Conservation (phyloP, 192 early-diverging fungal genomes). For the Mortierella alpina region DNA sequence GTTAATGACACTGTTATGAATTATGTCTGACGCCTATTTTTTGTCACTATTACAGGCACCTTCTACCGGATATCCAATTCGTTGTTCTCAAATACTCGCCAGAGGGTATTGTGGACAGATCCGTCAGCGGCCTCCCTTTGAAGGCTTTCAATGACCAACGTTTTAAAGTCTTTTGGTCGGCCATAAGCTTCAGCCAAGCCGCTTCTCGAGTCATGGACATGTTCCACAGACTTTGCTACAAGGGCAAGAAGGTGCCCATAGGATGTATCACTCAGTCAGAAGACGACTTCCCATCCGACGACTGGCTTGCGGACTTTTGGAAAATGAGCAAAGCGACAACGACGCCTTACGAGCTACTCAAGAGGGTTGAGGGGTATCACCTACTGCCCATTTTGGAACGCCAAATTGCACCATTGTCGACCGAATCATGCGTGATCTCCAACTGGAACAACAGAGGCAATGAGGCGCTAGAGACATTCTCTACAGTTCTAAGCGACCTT, state of each 20-base stretch:
- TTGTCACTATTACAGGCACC: neutral
- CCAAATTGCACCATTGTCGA: conserved; percentile 11
- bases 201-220: neutral
- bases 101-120: conserved; percentile 9
- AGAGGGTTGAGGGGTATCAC: neutral
- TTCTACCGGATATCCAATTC: neutral
- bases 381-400: conserved; percentile 3
- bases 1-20: neutral
- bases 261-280: neutral
- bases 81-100: conserved; percentile 5
- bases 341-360: neutral
- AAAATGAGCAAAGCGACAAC: neutral
- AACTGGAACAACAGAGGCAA: neutral
- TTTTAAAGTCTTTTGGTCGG: conserved; percentile 1
- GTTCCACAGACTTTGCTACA: neutral
- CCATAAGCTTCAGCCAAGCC: neutral
- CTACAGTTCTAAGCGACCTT: too few relatives aligned
- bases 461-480: too few relatives aligned
- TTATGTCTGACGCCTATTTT: neutral
- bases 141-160: neutral
- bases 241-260: neutral
- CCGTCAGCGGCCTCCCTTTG: neutral
- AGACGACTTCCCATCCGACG: conserved; percentile 4
- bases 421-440: neutral
- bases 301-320: conserved; percentile 30